Evolutionary conservation across 2,329 filamentous ascomycete species (phyloP).

Genomic region (Aspergillus pseudoglaucus): DNA sequence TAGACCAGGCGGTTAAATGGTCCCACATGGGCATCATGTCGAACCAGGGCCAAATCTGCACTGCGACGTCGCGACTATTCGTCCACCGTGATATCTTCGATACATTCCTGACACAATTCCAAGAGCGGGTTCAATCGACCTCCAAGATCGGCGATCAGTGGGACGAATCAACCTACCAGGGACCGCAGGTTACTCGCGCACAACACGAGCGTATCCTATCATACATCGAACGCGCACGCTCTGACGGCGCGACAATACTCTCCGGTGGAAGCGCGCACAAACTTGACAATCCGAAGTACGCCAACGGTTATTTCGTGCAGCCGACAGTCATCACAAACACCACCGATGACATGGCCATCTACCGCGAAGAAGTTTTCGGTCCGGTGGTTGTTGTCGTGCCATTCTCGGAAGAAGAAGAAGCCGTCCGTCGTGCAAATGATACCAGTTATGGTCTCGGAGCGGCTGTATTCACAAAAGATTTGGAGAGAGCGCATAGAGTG

Average conservation of each 20-base stretch:
- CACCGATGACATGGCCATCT: constrained; percentile 31
- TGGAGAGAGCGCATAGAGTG: constrained; percentile 38
- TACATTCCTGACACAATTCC: constrained; percentile 32
- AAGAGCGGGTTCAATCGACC: constrained; percentile 26
- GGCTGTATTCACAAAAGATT: constrained; percentile 37
- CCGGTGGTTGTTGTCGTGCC: constrained; percentile 36
- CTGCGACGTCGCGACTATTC: constrained; percentile 51
- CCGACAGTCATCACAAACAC: constrained; percentile 35
- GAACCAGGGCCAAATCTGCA: constrained; percentile 56
- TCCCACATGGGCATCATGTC: constrained; percentile 49
- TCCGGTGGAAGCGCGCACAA: constrained; percentile 31
- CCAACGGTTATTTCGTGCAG: constrained; percentile 35
- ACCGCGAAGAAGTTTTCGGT: constrained; percentile 40
- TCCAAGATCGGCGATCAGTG: constrained; percentile 39
- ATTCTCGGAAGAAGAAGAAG: constrained; percentile 36
- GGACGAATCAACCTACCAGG: constrained; percentile 36
- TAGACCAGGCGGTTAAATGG: constrained; percentile 49
- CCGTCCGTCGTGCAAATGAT: constrained; percentile 33
- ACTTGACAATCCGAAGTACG: constrained; percentile 23
- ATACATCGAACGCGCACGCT: constrained; percentile 39
- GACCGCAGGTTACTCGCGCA: constrained; percentile 40
- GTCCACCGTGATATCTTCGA: constrained; percentile 51
- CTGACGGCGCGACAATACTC: constrained; percentile 33
- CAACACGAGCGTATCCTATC: constrained; percentile 40
- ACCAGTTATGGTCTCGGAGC: constrained; percentile 39